phyloP scores from a whole-genome alignment of 78 protist genomes.

The Anaeramoeba flamelloides region DNA sequence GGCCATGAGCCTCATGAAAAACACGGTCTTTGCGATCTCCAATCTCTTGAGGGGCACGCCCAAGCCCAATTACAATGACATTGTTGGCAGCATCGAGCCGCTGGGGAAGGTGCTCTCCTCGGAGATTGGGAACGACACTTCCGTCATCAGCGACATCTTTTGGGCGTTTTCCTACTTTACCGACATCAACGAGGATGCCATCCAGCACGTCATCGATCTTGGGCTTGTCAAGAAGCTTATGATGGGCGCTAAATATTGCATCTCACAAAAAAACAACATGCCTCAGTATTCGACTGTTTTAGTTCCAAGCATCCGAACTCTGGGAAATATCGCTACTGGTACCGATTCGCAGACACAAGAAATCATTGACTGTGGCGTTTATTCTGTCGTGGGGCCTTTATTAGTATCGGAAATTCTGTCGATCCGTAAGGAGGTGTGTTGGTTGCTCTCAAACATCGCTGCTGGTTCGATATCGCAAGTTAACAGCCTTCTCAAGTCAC shows the following conservation, averaged over 20 bases:
- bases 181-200: not conserved
- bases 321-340: conserved; percentile 16
- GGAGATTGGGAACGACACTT: not conserved
- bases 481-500: too few species aligned
- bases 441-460: too few species aligned
- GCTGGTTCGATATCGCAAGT: too few species aligned
- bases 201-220: not conserved
- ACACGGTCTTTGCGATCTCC: not conserved
- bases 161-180: conserved; percentile 13
- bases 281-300: not conserved
- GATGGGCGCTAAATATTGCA: too few species aligned
- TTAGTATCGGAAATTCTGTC: too few species aligned
- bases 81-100: not conserved
- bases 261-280: not conserved
- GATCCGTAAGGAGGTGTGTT: too few species aligned
- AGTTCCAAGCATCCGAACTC: conserved; percentile 1
- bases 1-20: not conserved
- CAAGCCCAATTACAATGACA: not conserved
- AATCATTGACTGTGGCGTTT: too few species aligned
- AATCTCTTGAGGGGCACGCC: conserved; percentile 11
- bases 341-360: not conserved
- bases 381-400: too few species aligned
- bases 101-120: not conserved
- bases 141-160: not conserved
- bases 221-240: not conserved